These are phyloP conservation scores for Coemansia sp. DNA, from an alignment of 371 early-diverging fungal species.

Conservation along the genomic window DNA sequence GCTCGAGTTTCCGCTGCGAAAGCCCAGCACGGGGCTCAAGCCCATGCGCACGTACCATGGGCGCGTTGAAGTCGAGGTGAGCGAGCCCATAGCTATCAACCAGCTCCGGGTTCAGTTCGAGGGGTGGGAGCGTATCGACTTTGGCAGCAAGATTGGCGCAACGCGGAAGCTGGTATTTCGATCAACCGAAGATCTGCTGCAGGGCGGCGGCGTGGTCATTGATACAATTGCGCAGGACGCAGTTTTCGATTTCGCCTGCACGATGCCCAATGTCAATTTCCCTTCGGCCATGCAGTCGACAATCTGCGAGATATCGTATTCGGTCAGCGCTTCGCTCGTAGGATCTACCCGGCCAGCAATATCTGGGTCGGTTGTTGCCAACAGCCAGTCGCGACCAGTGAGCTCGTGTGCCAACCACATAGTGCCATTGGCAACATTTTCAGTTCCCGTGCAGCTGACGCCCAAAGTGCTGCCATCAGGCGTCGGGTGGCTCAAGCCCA, in stretches of 20 bases:
- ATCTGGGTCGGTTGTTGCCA: too few species aligned
- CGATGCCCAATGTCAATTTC: constrained; percentile 48
- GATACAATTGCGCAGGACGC: constrained; percentile 24
- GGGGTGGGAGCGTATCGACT: constrained; percentile 48
- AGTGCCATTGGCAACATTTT: constrained; percentile 22
- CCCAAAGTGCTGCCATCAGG: constrained; percentile 44
- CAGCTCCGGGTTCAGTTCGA: constrained; percentile 44
- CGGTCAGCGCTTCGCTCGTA: constrained; percentile 28
- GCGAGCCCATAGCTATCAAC: constrained; percentile 25
- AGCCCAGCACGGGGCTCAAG: constrained; percentile 34
- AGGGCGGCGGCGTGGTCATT: constrained; percentile 16
- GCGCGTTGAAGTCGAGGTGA: constrained; percentile 23
- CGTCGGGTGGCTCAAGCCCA: constrained; percentile 49
- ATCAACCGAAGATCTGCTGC: constrained; percentile 31
- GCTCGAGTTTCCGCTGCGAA: constrained; percentile 37
- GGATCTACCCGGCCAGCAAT: constrained; percentile 10
- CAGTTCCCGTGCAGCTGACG: constrained; percentile 33
- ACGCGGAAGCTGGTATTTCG: constrained; percentile 30
- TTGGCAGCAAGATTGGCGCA: constrained; percentile 33
- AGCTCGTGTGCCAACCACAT: constrained; percentile 28
- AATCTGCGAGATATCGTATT: constrained; percentile 42
- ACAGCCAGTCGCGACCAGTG: neutral
- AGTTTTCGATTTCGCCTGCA: constrained; percentile 35
- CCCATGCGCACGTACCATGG: constrained; percentile 45
- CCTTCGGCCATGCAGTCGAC: constrained; percentile 47